Conservation (phyloP, 352 stramenopile genomes). For the Pythium rhizo-oryzae region DNA sequence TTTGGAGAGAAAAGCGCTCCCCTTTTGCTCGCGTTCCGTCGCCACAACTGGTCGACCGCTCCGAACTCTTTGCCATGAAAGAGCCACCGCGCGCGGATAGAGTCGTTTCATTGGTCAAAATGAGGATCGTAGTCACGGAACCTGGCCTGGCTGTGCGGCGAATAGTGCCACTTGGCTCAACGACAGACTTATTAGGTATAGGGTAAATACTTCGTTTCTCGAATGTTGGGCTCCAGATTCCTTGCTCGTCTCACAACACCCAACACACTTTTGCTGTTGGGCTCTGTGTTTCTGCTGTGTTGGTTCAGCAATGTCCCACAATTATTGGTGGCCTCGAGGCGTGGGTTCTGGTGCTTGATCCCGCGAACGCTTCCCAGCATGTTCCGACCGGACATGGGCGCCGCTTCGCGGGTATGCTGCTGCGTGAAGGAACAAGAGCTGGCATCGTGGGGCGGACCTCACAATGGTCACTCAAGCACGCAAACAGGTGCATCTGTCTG, state of each 20-base stretch:
- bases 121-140: constrained; percentile 6
- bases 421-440: no score
- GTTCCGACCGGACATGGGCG: not conserved
- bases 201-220: constrained; percentile 1
- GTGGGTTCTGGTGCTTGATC: not conserved
- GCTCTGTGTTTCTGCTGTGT: not conserved
- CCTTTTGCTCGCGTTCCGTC: not conserved
- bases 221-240: not conserved
- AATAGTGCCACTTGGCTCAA: constrained; percentile 6
- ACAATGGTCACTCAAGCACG: no score
- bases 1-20: not conserved
- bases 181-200: constrained; percentile 15
- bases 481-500: not conserved
- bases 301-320: not conserved
- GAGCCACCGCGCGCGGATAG: not conserved
- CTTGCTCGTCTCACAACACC: not conserved
- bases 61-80: constrained; percentile 26
- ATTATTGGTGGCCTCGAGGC: not conserved
- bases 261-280: not conserved
- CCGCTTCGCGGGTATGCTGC: no score
- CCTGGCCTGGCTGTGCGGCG: constrained; percentile 2
- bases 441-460: no score
- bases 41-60: constrained; percentile 19
- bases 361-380: not conserved
- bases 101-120: constrained; percentile 15